Evolutionary conservation across 257 asterid genomes (phyloP).

Genomic region (Orobanche coerulescens): DNA sequence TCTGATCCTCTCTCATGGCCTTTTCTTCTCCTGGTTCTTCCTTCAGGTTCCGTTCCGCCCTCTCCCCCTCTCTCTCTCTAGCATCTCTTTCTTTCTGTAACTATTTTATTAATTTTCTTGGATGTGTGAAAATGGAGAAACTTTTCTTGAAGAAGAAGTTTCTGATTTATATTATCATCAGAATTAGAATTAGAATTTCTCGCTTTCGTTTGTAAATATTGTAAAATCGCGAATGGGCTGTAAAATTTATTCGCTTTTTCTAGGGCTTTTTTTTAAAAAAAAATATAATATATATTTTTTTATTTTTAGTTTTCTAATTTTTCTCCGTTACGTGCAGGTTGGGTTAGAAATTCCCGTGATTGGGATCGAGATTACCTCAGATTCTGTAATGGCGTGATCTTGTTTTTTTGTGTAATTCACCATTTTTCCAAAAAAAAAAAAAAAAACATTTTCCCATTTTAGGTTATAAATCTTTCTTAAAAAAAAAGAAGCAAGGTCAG

Average conservation of each 20-base stretch:
- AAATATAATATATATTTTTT: not conserved
- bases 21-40: constrained; percentile 10
- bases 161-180: constrained; percentile 4
- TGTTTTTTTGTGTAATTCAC: constrained; percentile 6
- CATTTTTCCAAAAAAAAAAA: not conserved
- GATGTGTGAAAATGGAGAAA: not conserved
- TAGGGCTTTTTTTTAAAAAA: not conserved
- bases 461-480: constrained; percentile 4
- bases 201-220: too few species aligned
- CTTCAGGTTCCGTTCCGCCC: constrained; percentile 12
- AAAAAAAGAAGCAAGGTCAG: not conserved
- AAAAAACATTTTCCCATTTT: not conserved
- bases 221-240: constrained; percentile 3
- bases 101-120: not conserved
- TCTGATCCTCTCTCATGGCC: not conserved
- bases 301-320: not conserved
- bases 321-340: constrained; percentile 24
- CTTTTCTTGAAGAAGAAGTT: not conserved
- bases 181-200: constrained; percentile 9
- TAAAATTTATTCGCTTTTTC: not conserved
- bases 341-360: constrained; percentile 15
- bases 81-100: not conserved
- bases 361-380: constrained; percentile 19
- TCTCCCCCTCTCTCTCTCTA: not conserved
- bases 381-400: constrained; percentile 23